Conservation (phyloP, 164 flowering plant genomes). For the Echeveria elegans region DNA sequence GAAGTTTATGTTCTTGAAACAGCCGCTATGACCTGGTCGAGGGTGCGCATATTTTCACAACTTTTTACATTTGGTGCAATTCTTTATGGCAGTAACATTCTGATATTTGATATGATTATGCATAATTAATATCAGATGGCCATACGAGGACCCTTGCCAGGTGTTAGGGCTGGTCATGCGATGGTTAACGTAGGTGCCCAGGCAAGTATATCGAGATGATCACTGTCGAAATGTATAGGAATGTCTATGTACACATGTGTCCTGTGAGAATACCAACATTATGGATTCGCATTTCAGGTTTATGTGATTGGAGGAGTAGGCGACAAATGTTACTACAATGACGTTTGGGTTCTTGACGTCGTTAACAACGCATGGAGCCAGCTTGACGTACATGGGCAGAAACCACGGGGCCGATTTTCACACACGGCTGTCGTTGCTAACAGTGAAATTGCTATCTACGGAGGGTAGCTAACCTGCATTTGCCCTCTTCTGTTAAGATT, state of each 20-base stretch:
- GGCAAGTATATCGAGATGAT: slow-evolving; percentile 31
- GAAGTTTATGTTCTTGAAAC: slow-evolving; percentile 64
- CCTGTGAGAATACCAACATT: not conserved
- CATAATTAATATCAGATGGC: slow-evolving; percentile 32
- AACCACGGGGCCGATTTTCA: slow-evolving; percentile 89
- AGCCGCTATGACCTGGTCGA: slow-evolving; percentile 64
- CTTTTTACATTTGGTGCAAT: not conserved
- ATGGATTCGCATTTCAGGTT: slow-evolving; percentile 32
- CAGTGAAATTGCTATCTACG: slow-evolving; percentile 67
- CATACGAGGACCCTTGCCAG: slow-evolving; percentile 64
- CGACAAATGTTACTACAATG: slow-evolving; percentile 74
- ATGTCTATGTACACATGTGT: not conserved
- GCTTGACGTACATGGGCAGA: slow-evolving; percentile 56
- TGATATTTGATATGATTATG: not conserved
- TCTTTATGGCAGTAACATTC: not conserved
- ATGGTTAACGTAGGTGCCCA: slow-evolving; percentile 61
- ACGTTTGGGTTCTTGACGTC: slow-evolving; percentile 77
- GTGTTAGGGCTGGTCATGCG: slow-evolving; percentile 88
- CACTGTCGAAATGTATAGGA: not conserved
- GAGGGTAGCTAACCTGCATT: slow-evolving; percentile 46
- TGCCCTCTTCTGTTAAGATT: not conserved
- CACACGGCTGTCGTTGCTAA: slow-evolving; percentile 66
- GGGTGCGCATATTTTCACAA: slow-evolving; percentile 28
- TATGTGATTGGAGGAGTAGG: slow-evolving; percentile 91
- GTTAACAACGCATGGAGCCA: slow-evolving; percentile 51